Base-by-base conservation (phyloP, 208 protist species). In the Crithidia fasciculata region DNA sequence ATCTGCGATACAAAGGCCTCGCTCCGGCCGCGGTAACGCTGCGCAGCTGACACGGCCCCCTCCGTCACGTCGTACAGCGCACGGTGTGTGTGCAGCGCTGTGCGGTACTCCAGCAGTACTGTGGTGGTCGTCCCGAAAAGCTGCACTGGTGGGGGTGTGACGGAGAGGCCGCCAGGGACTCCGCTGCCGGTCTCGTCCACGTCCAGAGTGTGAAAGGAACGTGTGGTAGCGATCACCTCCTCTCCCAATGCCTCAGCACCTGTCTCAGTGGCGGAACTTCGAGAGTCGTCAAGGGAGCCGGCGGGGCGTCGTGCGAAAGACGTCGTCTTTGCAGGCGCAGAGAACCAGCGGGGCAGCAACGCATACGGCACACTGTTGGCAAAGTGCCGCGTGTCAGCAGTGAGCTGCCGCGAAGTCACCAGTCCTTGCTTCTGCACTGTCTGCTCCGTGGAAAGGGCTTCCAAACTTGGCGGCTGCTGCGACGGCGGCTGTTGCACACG, bases 101-200 rank as follows among this genome's bases (percentile, higher is more conserved):
- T 45, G 44, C 68, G 80, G 49, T 81, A 84, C 63, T 76, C 80
- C 28, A 54, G 37, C 69, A 84, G 67, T 28, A 71, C 67, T 15
- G 54, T 47, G 19, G 74, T 47, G 19, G 74, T 47, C 4, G 41
- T 70, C 13, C 45, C 43, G 44, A 84, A 84, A 58, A 84, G 65
- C 41, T 65, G 52, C 70, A 84, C 63, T 2, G 15, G 64, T 16
- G 68, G 74, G 5, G 47, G 57, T 47, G 57, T 28, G 43, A 28
- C 68, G 3, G 56, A 16, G 2, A 37, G 4, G 45, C 12, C 19
- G 5, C 53, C 28, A 2, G 44, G 13, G 5, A 28, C 2, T 5
- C 52, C 53, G 9, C 36, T 43, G 18, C 28, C 28, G 28, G 28
- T 28, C 28, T 61, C 65, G 39, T 61, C 53, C 6, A 59, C 36